Base-by-base conservation (phyloP, 345 rosid species). In the Kandelia obovata region DNA sequence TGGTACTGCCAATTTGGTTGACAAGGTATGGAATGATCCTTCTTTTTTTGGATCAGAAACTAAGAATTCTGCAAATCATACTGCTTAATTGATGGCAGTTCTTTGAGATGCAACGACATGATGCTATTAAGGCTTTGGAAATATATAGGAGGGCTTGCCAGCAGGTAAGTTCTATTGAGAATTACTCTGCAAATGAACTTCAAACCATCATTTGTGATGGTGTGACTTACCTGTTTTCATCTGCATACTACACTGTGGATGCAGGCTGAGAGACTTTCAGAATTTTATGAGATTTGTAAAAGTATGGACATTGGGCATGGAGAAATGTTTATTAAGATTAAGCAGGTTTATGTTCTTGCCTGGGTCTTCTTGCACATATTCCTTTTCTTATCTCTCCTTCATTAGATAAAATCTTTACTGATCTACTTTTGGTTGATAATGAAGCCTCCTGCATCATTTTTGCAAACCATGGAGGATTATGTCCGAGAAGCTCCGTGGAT, bases 401-500 rank as follows among this genome's bases (percentile, higher is more conserved):
- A 20, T 39, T 66, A 62, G 21, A 51, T 30, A 16, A 25, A 43
- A 34, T 5, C 7, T 34, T 63, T 46, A 65, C 60, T 27, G 46
- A 53, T 23, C 39, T 57, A 65, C 25, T 32, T 49, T 67, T 58
- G 76, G 3, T 72, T 58, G 25, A 53, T 66, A 60, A 77, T 71
- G 64, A 75, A 92, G 97, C 97, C 98, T 67, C 97, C 96, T 39
- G 79, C 86, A 55, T 95, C 99, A 53, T 92, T 95, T 79, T 85
- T 92, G 58, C 99, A 88, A 95, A 87, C 96, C 61, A 95, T 95
- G 99, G 99, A 95, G 85, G 99, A 95, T 64, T 95, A 92, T 77
- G 92, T 90, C 49, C 85, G 73, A 75, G 99, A 95, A 32, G 96
- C 96, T 74, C 96, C 98, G 69, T 77, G 84, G 64, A 59, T 65